phyloP scores from a whole-genome alignment of 2,329 filamentous ascomycete species.

The Curvularia spicifera region DNA sequence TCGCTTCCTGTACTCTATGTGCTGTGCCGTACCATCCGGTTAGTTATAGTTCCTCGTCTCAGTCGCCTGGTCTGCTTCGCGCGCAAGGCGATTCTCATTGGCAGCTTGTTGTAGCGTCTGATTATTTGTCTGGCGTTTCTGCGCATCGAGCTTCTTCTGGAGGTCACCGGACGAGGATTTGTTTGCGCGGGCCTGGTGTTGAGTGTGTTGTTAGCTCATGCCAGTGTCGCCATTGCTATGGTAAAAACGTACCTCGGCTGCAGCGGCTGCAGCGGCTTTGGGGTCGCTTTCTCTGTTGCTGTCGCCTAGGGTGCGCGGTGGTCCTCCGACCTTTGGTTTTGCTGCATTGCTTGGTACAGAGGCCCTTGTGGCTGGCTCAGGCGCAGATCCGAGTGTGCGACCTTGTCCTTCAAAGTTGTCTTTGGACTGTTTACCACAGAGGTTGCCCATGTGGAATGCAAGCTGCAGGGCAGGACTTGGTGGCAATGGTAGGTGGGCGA shows the following conservation, averaged over 20 bases:
- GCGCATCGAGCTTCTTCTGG: slow-evolving; percentile 70
- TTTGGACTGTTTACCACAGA: slow-evolving; percentile 74
- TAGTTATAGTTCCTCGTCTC: slow-evolving; percentile 65
- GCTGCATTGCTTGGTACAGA: slow-evolving; percentile 44
- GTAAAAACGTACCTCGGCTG: slow-evolving; percentile 74
- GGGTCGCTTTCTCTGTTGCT: slow-evolving; percentile 61
- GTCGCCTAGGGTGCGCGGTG: slow-evolving; percentile 69
- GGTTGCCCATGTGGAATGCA: slow-evolving; percentile 74
- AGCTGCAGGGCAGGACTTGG: neutral
- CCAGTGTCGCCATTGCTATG: too few species aligned
- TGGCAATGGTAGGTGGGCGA: neutral
- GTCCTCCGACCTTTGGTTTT: slow-evolving; percentile 55
- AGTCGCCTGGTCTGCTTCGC: slow-evolving; percentile 71
- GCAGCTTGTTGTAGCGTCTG: slow-evolving; percentile 73
- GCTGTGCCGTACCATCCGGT: neutral
- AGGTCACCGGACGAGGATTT: slow-evolving; percentile 60
- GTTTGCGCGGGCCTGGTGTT: slow-evolving; percentile 68
- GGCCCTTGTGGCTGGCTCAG: slow-evolving; percentile 53
- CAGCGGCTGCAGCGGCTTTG: slow-evolving; percentile 74
- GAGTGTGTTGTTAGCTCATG: slow-evolving; percentile 15
- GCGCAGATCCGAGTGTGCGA: slow-evolving; percentile 69
- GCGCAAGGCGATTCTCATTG: slow-evolving; percentile 66
- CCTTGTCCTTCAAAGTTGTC: slow-evolving; percentile 73
- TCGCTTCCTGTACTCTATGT: neutral
- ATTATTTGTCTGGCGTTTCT: slow-evolving; percentile 74